phyloP scores from a whole-genome alignment of 2,329 filamentous ascomycete genomes.

The Bipolaris gigantea region DNA sequence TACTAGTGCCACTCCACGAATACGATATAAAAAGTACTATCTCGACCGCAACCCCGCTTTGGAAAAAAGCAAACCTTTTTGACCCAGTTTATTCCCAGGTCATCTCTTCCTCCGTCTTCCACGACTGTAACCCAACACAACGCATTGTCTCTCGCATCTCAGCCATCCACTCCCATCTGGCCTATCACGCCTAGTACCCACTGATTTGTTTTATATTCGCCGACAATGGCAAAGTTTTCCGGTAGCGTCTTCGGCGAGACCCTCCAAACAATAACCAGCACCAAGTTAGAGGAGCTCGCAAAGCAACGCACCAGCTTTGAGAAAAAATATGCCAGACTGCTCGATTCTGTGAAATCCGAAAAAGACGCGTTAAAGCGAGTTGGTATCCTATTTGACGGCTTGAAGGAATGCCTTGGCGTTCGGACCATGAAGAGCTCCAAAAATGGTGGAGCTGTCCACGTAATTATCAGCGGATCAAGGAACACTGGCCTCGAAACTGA shows the following conservation, averaged over 20 bases:
- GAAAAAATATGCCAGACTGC: conserved; percentile 28
- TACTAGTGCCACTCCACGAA: neutral
- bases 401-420: conserved; percentile 34
- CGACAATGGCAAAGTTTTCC: conserved; percentile 24
- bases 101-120: neutral
- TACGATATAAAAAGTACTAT: too few relatives aligned
- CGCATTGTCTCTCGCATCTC: neutral
- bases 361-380: conserved; percentile 31
- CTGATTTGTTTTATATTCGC: neutral
- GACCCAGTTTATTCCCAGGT: neutral
- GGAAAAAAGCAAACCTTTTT: neutral
- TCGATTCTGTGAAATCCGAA: conserved; percentile 15
- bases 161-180: neutral
- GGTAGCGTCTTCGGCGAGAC: conserved; percentile 42
- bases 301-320: conserved; percentile 41
- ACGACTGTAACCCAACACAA: neutral
- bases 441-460: conserved; percentile 14
- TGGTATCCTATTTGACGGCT: conserved; percentile 28
- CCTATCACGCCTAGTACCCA: neutral
- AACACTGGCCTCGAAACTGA: conserved; percentile 32
- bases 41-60: too few relatives aligned
- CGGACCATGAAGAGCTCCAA: conserved; percentile 20
- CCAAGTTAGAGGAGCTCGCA: conserved; percentile 43
- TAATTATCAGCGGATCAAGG: conserved; percentile 23
- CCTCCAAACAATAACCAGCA: conserved; percentile 41